Conservation (phyloP, 116 monocot genomes). For the Dioscorea cayenensis region DNA sequence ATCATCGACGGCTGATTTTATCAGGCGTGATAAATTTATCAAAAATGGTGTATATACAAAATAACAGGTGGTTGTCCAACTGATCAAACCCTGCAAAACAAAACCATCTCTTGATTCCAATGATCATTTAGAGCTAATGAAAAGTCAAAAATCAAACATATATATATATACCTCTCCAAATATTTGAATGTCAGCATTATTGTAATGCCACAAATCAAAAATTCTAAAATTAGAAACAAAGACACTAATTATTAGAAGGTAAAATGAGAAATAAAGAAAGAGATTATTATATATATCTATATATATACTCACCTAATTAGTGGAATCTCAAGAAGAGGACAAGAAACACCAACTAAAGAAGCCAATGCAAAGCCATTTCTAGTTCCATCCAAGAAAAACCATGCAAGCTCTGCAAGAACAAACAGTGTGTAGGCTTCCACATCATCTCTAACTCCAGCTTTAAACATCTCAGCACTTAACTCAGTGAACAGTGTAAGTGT, state of each 20-base stretch:
- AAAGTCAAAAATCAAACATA: not conserved
- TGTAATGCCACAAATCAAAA: constrained; percentile 68
- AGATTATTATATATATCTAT: not conserved
- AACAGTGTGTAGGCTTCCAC: constrained; percentile 63
- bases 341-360: constrained; percentile 43
- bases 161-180: constrained; percentile 39
- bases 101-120: not conserved
- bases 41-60: constrained; percentile 76
- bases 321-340: constrained; percentile 69
- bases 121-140: not conserved
- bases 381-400: constrained; percentile 58
- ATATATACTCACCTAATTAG: constrained; percentile 48
- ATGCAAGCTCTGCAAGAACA: constrained; percentile 49
- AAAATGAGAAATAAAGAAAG: not conserved
- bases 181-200: constrained; percentile 53
- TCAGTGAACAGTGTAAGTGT: constrained; percentile 41
- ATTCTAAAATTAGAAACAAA: constrained; percentile 14
- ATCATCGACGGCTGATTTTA: constrained; percentile 20
- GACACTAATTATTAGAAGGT: not conserved
- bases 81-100: constrained; percentile 56
- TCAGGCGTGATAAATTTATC: constrained; percentile 41
- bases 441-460: constrained; percentile 39
- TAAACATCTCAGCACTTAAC: constrained; percentile 71
- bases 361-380: constrained; percentile 66
- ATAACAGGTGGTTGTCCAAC: constrained; percentile 75